These are phyloP conservation scores for Backusella tuberculispora DNA, from an alignment of 192 early-diverging fungal genomes.

Conservation along the genomic window DNA sequence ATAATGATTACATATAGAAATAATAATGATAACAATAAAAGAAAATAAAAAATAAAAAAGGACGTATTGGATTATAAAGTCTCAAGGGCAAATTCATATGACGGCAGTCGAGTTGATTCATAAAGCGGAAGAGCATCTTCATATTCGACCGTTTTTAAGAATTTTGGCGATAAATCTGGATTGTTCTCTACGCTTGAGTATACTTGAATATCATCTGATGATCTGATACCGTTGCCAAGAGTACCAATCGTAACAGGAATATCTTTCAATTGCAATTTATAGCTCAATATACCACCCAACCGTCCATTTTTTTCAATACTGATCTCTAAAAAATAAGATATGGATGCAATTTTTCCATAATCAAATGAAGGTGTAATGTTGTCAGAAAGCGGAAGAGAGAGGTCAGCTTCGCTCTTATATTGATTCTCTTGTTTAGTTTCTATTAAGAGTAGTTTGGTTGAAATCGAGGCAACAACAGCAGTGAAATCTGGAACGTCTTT, in stretches of 20 bases:
- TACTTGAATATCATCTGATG: slow-evolving; percentile 17
- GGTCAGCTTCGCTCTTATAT: not conserved
- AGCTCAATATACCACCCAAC: not conserved
- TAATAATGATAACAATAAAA: not conserved
- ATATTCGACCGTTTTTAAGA: slow-evolving; percentile 14
- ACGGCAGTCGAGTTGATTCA: slow-evolving; percentile 9
- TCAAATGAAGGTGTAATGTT: slow-evolving; percentile 15
- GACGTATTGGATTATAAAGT: not conserved
- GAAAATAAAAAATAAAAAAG: not conserved
- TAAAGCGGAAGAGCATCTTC: slow-evolving; percentile 24
- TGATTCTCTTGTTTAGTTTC: not conserved
- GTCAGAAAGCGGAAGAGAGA: not conserved
- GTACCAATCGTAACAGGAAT: slow-evolving; percentile 30
- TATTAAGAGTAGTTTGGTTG: not conserved
- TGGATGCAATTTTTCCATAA: slow-evolving; percentile 16
- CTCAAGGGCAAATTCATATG: slow-evolving; percentile 1
- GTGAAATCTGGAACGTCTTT: not conserved
- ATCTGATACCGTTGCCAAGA: slow-evolving; percentile 21
- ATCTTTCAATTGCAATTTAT: not conserved
- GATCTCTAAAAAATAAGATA: slow-evolving; percentile 8
- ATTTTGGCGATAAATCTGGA: not conserved
- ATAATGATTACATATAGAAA: not conserved
- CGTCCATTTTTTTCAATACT: not conserved
- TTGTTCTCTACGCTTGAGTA: not conserved
- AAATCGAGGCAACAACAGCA: not conserved